A percentile compares a stretch with the other conserved stretches of the same genome.
Conservation (phyloP, 2,329 filamentous ascomycete genomes). For the Diaporthe sp. region DNA sequence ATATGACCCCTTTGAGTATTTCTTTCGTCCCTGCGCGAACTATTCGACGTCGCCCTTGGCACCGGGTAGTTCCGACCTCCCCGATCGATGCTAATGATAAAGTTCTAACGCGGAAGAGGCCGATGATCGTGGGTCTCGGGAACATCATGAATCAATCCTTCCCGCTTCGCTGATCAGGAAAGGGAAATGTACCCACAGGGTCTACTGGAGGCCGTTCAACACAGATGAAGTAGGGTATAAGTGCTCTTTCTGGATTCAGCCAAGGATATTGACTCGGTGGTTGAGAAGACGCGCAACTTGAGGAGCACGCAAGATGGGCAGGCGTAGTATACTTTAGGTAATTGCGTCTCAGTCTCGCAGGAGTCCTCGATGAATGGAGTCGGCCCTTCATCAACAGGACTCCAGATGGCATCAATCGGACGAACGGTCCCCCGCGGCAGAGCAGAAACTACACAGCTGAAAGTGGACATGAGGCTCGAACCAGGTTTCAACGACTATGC, state of each 20-base stretch:
- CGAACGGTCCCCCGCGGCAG: background rate
- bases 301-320: slow-evolving; percentile 1
- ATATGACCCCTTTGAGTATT: background rate
- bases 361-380: background rate
- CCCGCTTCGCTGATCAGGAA: background rate
- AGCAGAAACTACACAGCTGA: background rate
- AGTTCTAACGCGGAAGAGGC: background rate
- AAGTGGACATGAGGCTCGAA: background rate
- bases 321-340: slow-evolving; percentile 13
- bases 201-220: background rate
- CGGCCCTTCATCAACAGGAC: background rate
- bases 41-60: background rate
- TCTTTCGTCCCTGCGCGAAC: background rate
- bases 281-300: background rate
- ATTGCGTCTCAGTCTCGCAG: background rate
- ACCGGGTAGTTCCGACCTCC: background rate
- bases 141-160: background rate
- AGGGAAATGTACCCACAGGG: background rate
- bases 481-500: background rate
- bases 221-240: background rate
- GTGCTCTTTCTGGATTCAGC: background rate
- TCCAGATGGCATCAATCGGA: background rate
- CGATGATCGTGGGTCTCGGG: background rate
- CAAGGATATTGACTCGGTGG: slow-evolving; percentile 4
- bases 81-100: background rate